Evolutionary conservation across 148 eudicot species (phyloP).

Genomic region (Amaranthus palmeri): DNA sequence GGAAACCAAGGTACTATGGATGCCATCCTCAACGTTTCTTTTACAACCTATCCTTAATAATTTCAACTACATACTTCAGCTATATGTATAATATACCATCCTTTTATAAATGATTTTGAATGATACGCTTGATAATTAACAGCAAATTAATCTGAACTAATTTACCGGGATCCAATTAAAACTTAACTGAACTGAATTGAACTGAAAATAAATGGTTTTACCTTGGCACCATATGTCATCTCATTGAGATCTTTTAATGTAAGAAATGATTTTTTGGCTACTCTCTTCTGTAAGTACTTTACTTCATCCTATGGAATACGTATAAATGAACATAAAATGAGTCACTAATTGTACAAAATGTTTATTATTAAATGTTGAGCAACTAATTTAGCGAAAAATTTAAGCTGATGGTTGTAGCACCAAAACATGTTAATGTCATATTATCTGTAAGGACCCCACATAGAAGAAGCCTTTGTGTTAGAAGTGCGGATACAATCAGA

Average conservation of each 20-base stretch:
- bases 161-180: not conserved
- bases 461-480: no score
- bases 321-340: not conserved
- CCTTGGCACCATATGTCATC: slow-evolving; percentile 45
- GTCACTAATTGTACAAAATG: not conserved
- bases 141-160: no score
- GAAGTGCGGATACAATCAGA: no score
- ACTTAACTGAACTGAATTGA: not conserved
- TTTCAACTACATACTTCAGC: not conserved
- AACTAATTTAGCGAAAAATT: no score
- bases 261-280: slow-evolving; percentile 16
- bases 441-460: no score
- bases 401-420: no score
- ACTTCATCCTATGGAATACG: slow-evolving; percentile 29
- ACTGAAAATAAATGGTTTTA: not conserved
- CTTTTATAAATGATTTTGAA: no score
- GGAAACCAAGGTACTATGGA: slow-evolving; percentile 54
- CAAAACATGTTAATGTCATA: no score
- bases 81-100: no score
- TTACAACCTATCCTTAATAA: slow-evolving; percentile 29
- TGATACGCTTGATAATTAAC: no score
- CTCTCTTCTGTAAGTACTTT: slow-evolving; percentile 19
- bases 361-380: no score
- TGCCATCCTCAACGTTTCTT: slow-evolving; percentile 47
- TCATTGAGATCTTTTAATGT: slow-evolving; percentile 31